Conservation (phyloP, 345 rosid species). For the Diplotaxis tenuifolia region DNA sequence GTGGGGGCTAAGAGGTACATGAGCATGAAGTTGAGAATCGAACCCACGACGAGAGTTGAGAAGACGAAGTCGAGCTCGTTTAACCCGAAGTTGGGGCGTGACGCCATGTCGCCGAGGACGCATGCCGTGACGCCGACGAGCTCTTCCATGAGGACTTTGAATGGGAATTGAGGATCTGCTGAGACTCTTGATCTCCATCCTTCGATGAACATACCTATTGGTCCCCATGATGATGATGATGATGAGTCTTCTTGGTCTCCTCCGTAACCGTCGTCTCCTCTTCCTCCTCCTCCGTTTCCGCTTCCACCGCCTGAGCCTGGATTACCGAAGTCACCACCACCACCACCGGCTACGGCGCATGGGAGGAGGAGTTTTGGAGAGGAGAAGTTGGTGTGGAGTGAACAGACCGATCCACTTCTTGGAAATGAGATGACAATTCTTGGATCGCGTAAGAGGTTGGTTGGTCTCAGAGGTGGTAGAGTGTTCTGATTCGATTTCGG, state of each 20-base stretch:
- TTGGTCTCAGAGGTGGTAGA: conserved; percentile 9
- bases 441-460: conserved; percentile 31
- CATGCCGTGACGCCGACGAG: conserved; percentile 84
- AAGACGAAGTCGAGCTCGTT: conserved; percentile 94
- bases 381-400: conserved; percentile 33
- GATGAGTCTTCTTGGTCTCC: conserved; percentile 1
- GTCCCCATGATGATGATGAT: conserved; percentile 45
- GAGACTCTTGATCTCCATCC: conserved; percentile 95
- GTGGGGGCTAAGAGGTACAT: conserved; percentile 96
- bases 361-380: conserved; percentile 27
- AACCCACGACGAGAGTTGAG: conserved; percentile 85
- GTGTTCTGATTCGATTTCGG: conserved; percentile 31
- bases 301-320: conserved; percentile 36
- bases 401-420: conserved; percentile 25
- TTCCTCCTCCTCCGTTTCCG: conserved; percentile 39
- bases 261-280: conserved; percentile 36
- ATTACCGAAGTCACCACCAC: conserved; percentile 34
- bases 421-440: conserved; percentile 25
- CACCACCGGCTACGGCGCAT: conserved; percentile 43
- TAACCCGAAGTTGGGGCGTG: conserved; percentile 94
- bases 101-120: conserved; percentile 94
- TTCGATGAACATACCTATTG: conserved; percentile 56
- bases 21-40: conserved; percentile 79
- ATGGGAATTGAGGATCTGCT: conserved; percentile 93
- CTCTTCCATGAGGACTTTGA: conserved; percentile 96